A percentile compares a stretch with the other conserved stretches of the same genome.
Evolutionary conservation across 2,329 filamentous ascomycete genomes (phyloP).

Genomic region (Leptosphaerulina australis): DNA sequence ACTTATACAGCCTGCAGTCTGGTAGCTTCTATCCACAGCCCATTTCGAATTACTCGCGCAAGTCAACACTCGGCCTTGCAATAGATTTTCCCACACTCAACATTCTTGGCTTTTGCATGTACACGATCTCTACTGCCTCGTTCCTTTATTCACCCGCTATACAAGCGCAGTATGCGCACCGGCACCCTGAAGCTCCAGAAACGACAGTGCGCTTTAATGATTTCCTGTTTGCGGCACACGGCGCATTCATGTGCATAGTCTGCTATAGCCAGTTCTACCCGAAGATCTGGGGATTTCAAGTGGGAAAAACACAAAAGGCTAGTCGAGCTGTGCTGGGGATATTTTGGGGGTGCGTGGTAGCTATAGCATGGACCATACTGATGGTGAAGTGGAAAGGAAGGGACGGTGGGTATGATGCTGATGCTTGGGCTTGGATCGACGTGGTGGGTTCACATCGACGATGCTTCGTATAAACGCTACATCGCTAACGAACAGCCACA

Average conservation of each 20-base stretch:
- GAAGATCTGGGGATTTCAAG: constrained; percentile 75
- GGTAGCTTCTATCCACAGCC: constrained; percentile 83
- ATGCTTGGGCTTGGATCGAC: constrained; percentile 68
- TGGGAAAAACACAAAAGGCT: constrained; percentile 60
- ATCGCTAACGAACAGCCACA: constrained; percentile 16
- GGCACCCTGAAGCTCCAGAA: constrained; percentile 73
- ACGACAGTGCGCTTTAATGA: constrained; percentile 92
- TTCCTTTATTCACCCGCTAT: constrained; percentile 83
- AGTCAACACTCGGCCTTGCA: constrained; percentile 80
- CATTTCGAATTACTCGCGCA: constrained; percentile 76
- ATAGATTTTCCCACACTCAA: constrained; percentile 88
- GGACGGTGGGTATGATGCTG: constrained; percentile 54
- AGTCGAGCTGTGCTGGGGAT: constrained; percentile 71
- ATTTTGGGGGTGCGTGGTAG: constrained; percentile 69
- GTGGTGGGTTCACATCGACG: constrained; percentile 54
- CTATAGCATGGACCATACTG: constrained; percentile 56
- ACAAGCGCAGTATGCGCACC: constrained; percentile 79
- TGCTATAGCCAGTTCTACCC: constrained; percentile 79
- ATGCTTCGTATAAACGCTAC: not conserved
- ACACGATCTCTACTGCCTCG: constrained; percentile 73
- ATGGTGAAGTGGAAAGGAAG: constrained; percentile 53
- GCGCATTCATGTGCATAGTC: constrained; percentile 71
- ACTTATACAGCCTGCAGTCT: constrained; percentile 12
- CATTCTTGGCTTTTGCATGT: constrained; percentile 72
- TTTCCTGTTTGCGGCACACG: constrained; percentile 84